phyloP scores from a whole-genome alignment of 73 alveolate species.

The Stentor coeruleus region DNA sequence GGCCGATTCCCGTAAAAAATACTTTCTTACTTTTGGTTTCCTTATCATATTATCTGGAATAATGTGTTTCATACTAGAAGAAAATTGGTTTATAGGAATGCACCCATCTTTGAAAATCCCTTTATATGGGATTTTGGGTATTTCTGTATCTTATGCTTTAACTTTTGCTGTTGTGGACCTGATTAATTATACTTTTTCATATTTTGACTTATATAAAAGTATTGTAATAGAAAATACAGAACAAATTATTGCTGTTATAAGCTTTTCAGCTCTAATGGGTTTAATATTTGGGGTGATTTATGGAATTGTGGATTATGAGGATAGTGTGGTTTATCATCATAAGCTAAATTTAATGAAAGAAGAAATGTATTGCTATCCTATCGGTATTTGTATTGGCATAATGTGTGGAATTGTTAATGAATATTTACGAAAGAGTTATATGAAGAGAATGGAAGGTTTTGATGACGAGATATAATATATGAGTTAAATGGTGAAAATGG shows the following conservation, averaged over 20 bases:
- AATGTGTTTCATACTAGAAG: constrained; percentile 36
- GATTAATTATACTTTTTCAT: constrained; percentile 28
- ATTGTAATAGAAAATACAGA: constrained; percentile 29
- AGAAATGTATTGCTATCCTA: constrained; percentile 24
- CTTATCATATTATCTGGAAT: constrained; percentile 34
- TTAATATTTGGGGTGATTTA: constrained; percentile 33
- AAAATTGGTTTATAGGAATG: constrained; percentile 34
- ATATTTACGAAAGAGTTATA: no score
- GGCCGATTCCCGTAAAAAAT: constrained; percentile 4
- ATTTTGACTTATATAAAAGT: constrained; percentile 19
- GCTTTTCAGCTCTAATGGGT: constrained; percentile 33
- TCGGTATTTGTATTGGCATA: constrained; percentile 21
- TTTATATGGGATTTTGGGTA: constrained; percentile 35
- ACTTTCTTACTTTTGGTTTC: constrained; percentile 27
- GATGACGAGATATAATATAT: no score
- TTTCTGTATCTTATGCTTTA: constrained; percentile 33
- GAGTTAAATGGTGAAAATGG: no score
- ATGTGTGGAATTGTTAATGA: constrained; percentile 11
- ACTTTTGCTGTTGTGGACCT: constrained; percentile 36
- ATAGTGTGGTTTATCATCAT: constrained; percentile 5
- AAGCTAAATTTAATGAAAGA: constrained; percentile 22
- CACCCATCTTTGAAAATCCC: constrained; percentile 32
- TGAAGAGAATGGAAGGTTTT: no score
- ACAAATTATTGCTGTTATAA: constrained; percentile 22
- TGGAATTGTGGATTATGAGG: constrained; percentile 33